Percentiles rank a stretch among this genome's conserved stretches.
These are phyloP conservation scores for Blastobotrys muscicola DNA, from an alignment of 805 yeast genomes.

Conservation along the genomic window DNA sequence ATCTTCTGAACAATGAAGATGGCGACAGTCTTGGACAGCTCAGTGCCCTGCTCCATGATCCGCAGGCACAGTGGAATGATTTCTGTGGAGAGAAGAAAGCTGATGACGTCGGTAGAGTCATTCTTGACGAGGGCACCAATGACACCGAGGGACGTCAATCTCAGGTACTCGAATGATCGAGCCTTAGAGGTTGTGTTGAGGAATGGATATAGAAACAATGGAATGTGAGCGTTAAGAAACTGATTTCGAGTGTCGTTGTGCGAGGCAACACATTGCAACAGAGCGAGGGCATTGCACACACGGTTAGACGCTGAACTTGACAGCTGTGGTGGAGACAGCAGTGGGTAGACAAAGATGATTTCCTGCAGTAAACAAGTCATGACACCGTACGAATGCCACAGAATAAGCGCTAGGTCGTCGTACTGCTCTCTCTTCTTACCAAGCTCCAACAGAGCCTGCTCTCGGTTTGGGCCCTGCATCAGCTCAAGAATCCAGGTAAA, in stretches of 20 bases:
- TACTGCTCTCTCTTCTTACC: constrained; percentile 93
- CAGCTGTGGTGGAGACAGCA: constrained; percentile 75
- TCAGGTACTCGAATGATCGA: constrained; percentile 85
- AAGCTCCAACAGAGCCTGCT: constrained; percentile 81
- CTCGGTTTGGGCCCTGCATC: constrained; percentile 83
- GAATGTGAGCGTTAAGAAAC: constrained; percentile 83
- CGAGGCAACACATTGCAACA: constrained; percentile 93
- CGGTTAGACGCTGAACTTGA: constrained; percentile 83
- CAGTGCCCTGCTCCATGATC: constrained; percentile 93
- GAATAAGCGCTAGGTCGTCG: constrained; percentile 83
- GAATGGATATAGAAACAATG: constrained; percentile 87
- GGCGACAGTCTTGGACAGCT: constrained; percentile 90
- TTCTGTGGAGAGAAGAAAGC: constrained; percentile 86
- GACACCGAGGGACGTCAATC: constrained; percentile 90
- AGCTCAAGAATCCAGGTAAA: constrained; percentile 85
- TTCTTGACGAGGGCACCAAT: constrained; percentile 95
- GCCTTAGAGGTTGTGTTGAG: constrained; percentile 85
- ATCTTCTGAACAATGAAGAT: constrained; percentile 92
- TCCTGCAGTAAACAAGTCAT: constrained; percentile 88
- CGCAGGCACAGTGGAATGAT: constrained; percentile 90
- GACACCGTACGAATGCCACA: constrained; percentile 96
- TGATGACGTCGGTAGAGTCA: constrained; percentile 91
- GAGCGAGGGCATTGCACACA: constrained; percentile 91
- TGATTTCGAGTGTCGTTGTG: constrained; percentile 82
- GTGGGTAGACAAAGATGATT: constrained; percentile 82